Evolutionary conservation across 306 rosid genomes (phyloP).

Genomic region (Pueraria montana): DNA sequence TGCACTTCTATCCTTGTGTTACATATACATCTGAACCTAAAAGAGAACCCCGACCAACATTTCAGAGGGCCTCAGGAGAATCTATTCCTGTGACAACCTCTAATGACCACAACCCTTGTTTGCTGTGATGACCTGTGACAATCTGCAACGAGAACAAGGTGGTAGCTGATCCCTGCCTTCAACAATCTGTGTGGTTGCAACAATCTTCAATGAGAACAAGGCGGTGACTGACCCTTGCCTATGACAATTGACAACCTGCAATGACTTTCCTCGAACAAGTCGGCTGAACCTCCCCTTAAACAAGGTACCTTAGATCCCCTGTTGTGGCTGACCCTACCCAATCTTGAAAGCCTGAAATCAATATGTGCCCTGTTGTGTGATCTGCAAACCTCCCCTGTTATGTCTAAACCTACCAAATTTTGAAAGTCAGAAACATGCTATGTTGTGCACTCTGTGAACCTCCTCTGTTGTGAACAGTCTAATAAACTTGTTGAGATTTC

Average conservation of each 20-base stretch:
- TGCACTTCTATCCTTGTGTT: background rate
- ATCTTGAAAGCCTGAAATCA: no score
- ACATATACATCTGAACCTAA: background rate
- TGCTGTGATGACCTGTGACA: no score
- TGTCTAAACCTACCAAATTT: background rate
- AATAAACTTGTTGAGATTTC: background rate
- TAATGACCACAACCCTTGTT: no score
- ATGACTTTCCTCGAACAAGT: background rate
- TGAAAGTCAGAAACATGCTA: background rate
- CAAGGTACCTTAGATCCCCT: background rate
- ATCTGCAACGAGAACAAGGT: no score
- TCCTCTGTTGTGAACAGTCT: background rate
- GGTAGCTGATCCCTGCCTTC: no score
- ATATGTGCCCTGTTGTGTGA: no score
- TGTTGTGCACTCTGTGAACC: background rate
- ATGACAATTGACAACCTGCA: no score
- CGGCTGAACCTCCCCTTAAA: background rate
- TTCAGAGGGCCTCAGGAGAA: background rate
- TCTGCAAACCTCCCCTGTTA: background rate
- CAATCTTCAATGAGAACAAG: background rate
- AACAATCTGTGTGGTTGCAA: no score
- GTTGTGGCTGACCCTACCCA: background rate
- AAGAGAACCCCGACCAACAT: background rate
- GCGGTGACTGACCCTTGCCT: background rate
- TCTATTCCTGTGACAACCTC: background rate